phyloP scores from a whole-genome alignment of 495 filamentous ascomycete genomes.

The Trichocladium antarcticum region DNA sequence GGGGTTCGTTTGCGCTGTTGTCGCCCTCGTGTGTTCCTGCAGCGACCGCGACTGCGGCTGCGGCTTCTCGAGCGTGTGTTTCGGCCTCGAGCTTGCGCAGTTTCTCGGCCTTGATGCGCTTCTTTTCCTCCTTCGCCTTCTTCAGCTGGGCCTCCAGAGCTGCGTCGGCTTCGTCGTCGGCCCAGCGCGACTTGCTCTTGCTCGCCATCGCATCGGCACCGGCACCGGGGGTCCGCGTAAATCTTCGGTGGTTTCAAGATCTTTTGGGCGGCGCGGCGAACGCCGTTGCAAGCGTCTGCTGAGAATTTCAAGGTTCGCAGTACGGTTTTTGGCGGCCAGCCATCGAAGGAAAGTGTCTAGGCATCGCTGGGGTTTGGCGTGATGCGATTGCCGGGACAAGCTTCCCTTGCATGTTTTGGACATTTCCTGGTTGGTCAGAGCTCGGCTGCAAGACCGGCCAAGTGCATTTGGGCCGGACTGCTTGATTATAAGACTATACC shows the following conservation, averaged over 20 bases:
- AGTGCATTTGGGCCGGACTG: no score
- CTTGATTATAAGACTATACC: no score
- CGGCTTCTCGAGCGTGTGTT: slow-evolving; percentile 30
- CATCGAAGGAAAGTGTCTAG: background rate
- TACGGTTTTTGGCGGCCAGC: background rate
- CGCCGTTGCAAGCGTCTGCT: no score
- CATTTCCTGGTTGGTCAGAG: slow-evolving; percentile 20
- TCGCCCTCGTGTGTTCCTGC: slow-evolving; percentile 12
- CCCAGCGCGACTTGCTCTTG: slow-evolving; percentile 73
- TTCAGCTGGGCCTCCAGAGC: slow-evolving; percentile 61
- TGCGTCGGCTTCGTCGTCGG: slow-evolving; percentile 64
- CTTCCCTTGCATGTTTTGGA: slow-evolving; percentile 13
- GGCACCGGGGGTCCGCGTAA: background rate
- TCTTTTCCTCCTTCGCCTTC: slow-evolving; percentile 83
- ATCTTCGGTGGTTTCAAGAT: no score
- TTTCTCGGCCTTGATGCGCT: slow-evolving; percentile 72
- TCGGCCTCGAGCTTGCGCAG: slow-evolving; percentile 60
- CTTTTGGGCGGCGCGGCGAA: no score
- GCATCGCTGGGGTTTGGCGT: background rate
- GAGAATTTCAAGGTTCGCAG: background rate
- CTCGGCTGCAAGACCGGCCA: background rate
- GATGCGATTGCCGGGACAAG: background rate
- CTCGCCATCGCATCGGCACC: slow-evolving; percentile 44
- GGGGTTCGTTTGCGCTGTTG: slow-evolving; percentile 30
- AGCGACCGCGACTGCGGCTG: slow-evolving; percentile 18